phyloP scores from a whole-genome alignment of 2,329 filamentous ascomycete species.

The Venturiaceae sp. region DNA sequence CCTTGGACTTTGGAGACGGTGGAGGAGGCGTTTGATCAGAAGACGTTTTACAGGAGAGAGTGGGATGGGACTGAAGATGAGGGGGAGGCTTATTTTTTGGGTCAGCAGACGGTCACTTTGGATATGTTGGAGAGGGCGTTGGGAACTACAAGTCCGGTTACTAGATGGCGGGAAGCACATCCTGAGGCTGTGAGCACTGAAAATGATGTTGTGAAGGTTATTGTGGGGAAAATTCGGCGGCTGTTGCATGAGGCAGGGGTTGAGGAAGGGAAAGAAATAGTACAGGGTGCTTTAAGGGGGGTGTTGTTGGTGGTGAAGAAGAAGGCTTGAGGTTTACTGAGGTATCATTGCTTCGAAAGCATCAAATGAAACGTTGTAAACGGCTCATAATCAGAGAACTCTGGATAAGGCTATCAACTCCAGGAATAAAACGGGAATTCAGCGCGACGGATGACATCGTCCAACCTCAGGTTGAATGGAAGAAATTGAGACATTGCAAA shows the following conservation, averaged over 20 bases:
- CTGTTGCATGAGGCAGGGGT: constrained; percentile 14
- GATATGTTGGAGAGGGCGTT: constrained; percentile 27
- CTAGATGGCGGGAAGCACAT: constrained; percentile 37
- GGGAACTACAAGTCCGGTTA: constrained; percentile 29
- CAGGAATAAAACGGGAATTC: too few relatives aligned
- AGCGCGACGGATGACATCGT: too few relatives aligned
- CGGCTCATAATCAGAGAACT: too few relatives aligned
- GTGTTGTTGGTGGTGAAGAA: constrained; percentile 10
- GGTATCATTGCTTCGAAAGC: too few relatives aligned
- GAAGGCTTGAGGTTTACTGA: constrained; percentile 4
- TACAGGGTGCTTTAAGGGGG: constrained; percentile 6
- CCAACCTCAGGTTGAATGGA: too few relatives aligned
- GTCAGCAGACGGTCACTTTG: constrained; percentile 15
- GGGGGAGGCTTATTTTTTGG: constrained; percentile 13
- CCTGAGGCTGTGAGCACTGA: constrained; percentile 32
- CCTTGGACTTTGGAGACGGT: constrained; percentile 37
- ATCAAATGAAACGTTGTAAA: too few relatives aligned
- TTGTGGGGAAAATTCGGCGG: constrained; percentile 14
- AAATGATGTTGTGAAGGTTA: constrained; percentile 26
- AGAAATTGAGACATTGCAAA: too few relatives aligned
- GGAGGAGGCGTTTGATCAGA: constrained; percentile 29
- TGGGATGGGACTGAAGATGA: constrained; percentile 29
- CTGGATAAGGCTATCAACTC: too few relatives aligned
- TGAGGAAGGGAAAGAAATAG: constrained; percentile 16
- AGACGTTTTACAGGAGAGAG: constrained; percentile 24